These are phyloP conservation scores for Hypoxylon fuscum DNA, from an alignment of 495 filamentous ascomycete genomes.

Conservation along the genomic window DNA sequence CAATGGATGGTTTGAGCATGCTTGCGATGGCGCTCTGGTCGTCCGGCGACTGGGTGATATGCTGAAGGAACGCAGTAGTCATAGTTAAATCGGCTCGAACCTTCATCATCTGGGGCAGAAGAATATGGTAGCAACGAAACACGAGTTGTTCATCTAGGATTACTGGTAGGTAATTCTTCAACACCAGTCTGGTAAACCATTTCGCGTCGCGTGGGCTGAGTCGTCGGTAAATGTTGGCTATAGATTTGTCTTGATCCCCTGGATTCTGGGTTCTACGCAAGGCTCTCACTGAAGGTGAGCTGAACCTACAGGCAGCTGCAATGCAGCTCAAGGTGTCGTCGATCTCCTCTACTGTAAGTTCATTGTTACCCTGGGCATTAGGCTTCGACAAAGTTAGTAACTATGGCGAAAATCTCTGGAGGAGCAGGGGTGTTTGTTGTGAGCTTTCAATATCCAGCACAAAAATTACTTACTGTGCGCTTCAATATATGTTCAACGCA, in stretches of 20 bases:
- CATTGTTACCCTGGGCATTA: constrained; percentile 44
- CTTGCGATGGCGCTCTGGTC: constrained; percentile 38
- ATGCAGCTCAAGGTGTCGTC: constrained; percentile 69
- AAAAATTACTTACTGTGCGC: constrained; percentile 62
- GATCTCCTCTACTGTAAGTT: constrained; percentile 76
- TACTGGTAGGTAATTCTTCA: constrained; percentile 78
- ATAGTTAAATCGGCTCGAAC: constrained; percentile 66
- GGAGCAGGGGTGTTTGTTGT: neutral
- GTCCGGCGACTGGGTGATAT: constrained; percentile 23
- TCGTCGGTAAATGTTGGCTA: constrained; percentile 66
- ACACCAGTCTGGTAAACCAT: constrained; percentile 84
- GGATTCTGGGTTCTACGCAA: constrained; percentile 45
- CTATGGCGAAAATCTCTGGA: neutral
- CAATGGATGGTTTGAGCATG: constrained; percentile 66
- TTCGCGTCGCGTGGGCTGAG: constrained; percentile 79
- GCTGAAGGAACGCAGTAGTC: constrained; percentile 45
- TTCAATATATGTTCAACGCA: constrained; percentile 74
- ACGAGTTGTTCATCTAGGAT: constrained; percentile 54
- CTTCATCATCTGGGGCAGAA: constrained; percentile 69
- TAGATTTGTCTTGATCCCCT: constrained; percentile 53
- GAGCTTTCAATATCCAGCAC: constrained; percentile 9
- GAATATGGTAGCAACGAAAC: constrained; percentile 62
- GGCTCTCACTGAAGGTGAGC: constrained; percentile 68
- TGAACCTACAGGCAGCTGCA: constrained; percentile 73
- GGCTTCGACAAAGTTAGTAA: constrained; percentile 43